Base-by-base conservation (phyloP, 805 yeast species). In the baker's yeast (Saccharomyces cerevisiae) region DNA sequence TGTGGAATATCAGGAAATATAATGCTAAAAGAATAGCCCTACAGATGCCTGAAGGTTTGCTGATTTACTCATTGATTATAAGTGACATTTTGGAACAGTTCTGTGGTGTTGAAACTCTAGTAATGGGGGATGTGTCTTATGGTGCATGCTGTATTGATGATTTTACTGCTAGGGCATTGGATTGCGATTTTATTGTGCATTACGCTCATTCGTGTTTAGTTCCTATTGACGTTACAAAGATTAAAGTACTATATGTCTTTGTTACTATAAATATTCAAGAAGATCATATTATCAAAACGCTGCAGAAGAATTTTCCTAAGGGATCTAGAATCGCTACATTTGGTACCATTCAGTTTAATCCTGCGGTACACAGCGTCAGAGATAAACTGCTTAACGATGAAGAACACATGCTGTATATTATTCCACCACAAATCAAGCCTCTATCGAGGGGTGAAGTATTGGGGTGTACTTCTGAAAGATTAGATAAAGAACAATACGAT, bases 141-240 rank as follows among this genome's bases (percentile, higher is more conserved):
- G 99, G 99, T 47, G 99, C 99, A 0, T 94, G 99, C 68, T 94
- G 99, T 72, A 90, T 94, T 48, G 99, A 94, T 68, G 99, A 94
- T 66, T 94, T 78, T 67, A 91, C 99, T 0, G 99, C 99, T 1
- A 76, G 91, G 58, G 83, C 98, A 0, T 71, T 94, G 28, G 96
- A 87, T 50, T 94, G 99, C 72, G 99, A 94, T 66, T 86, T 91
- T 64, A 83, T 94, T 56, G 89, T 92, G 13, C 99, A 94, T 71
- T 94, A 94, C 70, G 99, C 99, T 1, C 99, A 94, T 69, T 89
- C 96, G 6, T 94, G 99, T 71, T 76, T 94, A 48, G 97, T 94
- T 0, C 99, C 99, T 2, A 87, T 94, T 29, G 98, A 91, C 68
- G 79, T 92, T 49, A 94, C 98, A 6, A 76, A 80, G 36, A 91